phyloP scores from a whole-genome alignment of 2,329 filamentous ascomycete genomes.

The Sporothrix brunneoviolacea region DNA sequence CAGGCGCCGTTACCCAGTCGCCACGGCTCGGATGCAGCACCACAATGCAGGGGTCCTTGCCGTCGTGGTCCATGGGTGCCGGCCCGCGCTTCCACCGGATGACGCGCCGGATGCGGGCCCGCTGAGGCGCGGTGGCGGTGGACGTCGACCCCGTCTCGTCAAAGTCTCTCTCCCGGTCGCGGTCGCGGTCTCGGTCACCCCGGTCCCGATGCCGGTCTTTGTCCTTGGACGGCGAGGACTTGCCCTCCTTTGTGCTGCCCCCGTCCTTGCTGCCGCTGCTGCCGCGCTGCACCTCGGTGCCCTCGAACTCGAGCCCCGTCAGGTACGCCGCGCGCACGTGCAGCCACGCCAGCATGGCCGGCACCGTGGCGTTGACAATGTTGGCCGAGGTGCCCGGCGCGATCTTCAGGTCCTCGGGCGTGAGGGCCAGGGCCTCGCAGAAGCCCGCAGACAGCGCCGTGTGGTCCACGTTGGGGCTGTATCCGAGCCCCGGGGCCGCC shows the following conservation, averaged over 20 bases:
- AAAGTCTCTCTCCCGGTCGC: constrained; percentile 3
- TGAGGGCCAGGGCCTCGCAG: constrained; percentile 4
- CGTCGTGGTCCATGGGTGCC: constrained; percentile 15
- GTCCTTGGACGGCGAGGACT: constrained; percentile 4
- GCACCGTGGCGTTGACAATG: constrained; percentile 16
- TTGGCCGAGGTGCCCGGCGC: constrained; percentile 15
- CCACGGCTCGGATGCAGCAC: constrained; percentile 19
- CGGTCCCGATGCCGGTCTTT: neutral
- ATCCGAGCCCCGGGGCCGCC: constrained; percentile 9
- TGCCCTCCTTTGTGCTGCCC: no score
- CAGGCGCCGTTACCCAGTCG: constrained; percentile 19
- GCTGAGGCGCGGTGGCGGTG: neutral
- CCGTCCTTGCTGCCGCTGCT: constrained; percentile 7
- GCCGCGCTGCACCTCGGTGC: constrained; percentile 16
- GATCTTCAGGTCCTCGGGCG: constrained; percentile 7
- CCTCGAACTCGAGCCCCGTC: constrained; percentile 15
- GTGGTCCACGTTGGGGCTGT: constrained; percentile 15
- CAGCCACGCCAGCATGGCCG: constrained; percentile 21
- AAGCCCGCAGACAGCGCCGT: constrained; percentile 10
- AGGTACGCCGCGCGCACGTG: constrained; percentile 19
- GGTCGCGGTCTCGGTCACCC: no score
- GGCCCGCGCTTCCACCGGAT: constrained; percentile 17
- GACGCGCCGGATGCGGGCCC: constrained; percentile 15
- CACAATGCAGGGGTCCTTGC: constrained; percentile 18
- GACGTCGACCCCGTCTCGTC: constrained; percentile 10